phyloP scores from a whole-genome alignment of 805 yeast species.

The Ogataea paradorogensis region DNA sequence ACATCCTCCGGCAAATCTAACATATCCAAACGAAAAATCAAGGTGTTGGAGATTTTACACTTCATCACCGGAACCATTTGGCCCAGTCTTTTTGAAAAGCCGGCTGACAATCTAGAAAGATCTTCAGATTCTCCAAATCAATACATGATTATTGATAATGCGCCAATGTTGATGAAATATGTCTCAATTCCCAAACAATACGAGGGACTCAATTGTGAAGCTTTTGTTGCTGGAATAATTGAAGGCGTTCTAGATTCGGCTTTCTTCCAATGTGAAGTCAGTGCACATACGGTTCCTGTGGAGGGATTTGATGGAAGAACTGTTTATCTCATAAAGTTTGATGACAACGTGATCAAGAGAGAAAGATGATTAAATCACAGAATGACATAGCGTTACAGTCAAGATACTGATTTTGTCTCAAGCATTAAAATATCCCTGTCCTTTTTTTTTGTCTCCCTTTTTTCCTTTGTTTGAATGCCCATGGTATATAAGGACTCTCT shows the following conservation, averaged over 20 bases:
- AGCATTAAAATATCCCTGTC: neutral
- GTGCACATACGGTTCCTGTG: constrained; percentile 76
- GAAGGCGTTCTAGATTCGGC: constrained; percentile 79
- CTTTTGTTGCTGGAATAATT: constrained; percentile 79
- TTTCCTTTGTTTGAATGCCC: neutral
- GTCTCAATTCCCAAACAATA: constrained; percentile 78
- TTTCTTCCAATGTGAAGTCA: constrained; percentile 69
- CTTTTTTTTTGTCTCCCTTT: constrained; percentile 4
- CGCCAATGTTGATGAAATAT: constrained; percentile 68
- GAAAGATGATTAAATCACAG: constrained; percentile 35
- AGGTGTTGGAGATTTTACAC: constrained; percentile 70
- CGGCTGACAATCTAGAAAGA: constrained; percentile 48
- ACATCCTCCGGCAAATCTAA: constrained; percentile 59
- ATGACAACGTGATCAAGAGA: constrained; percentile 51
- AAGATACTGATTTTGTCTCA: neutral
- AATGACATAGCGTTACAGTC: neutral
- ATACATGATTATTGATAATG: constrained; percentile 75
- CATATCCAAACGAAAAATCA: constrained; percentile 59
- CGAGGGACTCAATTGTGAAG: constrained; percentile 73
- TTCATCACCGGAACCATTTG: constrained; percentile 72
- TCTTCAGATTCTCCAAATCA: constrained; percentile 59
- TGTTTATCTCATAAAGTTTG: constrained; percentile 72
- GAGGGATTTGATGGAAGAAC: constrained; percentile 62
- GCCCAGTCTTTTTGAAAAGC: constrained; percentile 71
- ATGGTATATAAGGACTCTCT: neutral